Conservation (phyloP, 2,329 filamentous ascomycete species). For the Talaromyces sp. region DNA sequence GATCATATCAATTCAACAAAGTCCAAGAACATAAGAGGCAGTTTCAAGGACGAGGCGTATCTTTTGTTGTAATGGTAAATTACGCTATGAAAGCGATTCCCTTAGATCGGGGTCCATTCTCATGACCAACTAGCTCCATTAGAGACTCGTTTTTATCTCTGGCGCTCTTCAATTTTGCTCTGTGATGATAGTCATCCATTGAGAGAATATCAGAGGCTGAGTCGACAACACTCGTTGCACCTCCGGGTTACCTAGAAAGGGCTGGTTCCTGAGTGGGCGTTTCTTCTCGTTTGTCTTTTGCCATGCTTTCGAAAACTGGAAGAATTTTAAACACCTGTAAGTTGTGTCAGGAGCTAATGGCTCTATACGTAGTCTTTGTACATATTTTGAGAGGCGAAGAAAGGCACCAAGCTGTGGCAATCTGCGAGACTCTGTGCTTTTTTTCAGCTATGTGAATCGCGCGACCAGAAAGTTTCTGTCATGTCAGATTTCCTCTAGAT, state of each 20-base stretch:
- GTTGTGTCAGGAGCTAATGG: not conserved
- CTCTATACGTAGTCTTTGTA: not conserved
- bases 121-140: not conserved
- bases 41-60: not conserved
- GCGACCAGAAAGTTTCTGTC: not conserved
- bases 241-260: not conserved
- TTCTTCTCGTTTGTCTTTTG: not conserved
- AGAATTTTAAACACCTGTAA: not conserved
- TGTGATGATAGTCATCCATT: not conserved
- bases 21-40: not conserved
- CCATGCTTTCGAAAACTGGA: not conserved
- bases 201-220: not conserved
- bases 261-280: not conserved
- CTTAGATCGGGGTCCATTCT: not conserved
- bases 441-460: not conserved
- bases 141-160: not conserved
- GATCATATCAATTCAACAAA: too few species aligned
- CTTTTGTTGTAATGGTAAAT: not conserved
- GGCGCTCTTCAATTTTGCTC: not conserved
- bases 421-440: not conserved
- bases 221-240: not conserved
- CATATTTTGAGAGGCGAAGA: not conserved
- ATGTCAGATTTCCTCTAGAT: not conserved
- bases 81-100: not conserved
- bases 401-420: not conserved